Percentiles rank a stretch among this genome's conserved stretches.
phyloP scores from a whole-genome alignment of 371 early-diverging fungal species.

The Mortierella sp. region DNA sequence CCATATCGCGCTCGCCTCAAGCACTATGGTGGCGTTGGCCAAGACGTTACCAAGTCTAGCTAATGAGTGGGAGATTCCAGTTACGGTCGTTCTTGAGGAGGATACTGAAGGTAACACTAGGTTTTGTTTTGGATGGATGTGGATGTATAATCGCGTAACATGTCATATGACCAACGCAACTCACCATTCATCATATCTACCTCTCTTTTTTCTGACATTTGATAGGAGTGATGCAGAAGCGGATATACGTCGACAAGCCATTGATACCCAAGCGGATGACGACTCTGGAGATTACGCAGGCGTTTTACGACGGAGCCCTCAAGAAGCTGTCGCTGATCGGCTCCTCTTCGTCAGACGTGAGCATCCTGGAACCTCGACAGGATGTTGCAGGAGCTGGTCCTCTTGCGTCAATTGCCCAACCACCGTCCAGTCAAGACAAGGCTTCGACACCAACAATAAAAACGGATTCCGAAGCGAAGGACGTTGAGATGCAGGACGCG shows the following conservation, averaged over 20 bases:
- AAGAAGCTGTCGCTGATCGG: conserved; percentile 39
- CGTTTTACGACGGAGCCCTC: conserved; percentile 47
- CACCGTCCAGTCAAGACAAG: not conserved
- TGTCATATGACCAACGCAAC: too few relatives aligned
- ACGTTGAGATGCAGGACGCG: conserved; percentile 1
- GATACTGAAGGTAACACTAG: conserved; percentile 29
- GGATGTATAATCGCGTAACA: not conserved
- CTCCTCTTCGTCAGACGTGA: conserved; percentile 24
- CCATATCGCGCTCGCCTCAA: conserved; percentile 44
- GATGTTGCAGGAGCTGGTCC: not conserved
- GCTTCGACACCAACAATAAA: not conserved
- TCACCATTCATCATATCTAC: not conserved
- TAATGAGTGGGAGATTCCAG: conserved; percentile 55
- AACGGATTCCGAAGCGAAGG: not conserved
- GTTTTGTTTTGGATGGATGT: not conserved
- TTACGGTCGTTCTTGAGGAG: conserved; percentile 40
- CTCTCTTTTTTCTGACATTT: not conserved
- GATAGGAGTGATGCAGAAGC: conserved; percentile 40
- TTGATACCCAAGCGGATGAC: conserved; percentile 48
- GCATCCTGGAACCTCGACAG: conserved; percentile 10
- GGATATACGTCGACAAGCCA: conserved; percentile 52
- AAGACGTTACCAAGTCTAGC: conserved; percentile 36
- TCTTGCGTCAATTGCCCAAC: not conserved
- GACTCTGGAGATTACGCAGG: conserved; percentile 40
- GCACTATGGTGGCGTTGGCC: conserved; percentile 37